These are phyloP conservation scores for Rhipidocladum racemiflorum DNA, from an alignment of 176 grass and related monocot genomes.

Conservation along the genomic window DNA sequence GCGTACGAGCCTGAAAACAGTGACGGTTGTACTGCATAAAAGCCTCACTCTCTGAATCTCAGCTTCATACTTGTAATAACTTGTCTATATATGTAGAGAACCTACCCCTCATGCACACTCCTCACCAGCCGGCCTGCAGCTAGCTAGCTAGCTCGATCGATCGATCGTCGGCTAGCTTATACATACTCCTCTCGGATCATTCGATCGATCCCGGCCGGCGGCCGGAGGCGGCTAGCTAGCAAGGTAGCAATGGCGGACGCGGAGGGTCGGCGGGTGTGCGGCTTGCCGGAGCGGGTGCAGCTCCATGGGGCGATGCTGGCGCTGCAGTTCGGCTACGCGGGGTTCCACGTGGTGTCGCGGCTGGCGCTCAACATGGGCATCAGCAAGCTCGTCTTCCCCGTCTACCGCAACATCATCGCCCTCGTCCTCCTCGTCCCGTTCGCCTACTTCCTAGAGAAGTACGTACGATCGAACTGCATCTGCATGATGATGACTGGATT, in stretches of 20 bases:
- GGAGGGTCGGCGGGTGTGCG: conserved; percentile 59
- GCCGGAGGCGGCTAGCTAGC: neutral
- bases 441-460: conserved; percentile 97
- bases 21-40: no score
- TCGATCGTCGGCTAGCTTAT: neutral
- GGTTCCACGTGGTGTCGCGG: conserved; percentile 92
- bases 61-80: no score
- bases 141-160: neutral
- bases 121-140: conserved; percentile 4
- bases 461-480: no score
- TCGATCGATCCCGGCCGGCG: neutral
- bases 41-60: no score
- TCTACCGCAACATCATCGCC: conserved; percentile 98
- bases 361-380: conserved; percentile 96
- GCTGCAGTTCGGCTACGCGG: conserved; percentile 95
- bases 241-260: conserved; percentile 78
- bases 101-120: conserved; percentile 14
- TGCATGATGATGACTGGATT: neutral
- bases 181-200: no score
- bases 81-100: no score
- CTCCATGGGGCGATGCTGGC: conserved; percentile 93
- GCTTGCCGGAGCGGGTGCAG: conserved; percentile 90
- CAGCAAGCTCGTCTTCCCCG: conserved; percentile 96
- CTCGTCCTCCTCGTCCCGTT: conserved; percentile 84
- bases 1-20: no score